Percentiles rank a stretch among this genome's conserved stretches.
Evolutionary conservation across 2,329 filamentous ascomycete genomes (phyloP).

Genomic region (Sporothrix globosa): DNA sequence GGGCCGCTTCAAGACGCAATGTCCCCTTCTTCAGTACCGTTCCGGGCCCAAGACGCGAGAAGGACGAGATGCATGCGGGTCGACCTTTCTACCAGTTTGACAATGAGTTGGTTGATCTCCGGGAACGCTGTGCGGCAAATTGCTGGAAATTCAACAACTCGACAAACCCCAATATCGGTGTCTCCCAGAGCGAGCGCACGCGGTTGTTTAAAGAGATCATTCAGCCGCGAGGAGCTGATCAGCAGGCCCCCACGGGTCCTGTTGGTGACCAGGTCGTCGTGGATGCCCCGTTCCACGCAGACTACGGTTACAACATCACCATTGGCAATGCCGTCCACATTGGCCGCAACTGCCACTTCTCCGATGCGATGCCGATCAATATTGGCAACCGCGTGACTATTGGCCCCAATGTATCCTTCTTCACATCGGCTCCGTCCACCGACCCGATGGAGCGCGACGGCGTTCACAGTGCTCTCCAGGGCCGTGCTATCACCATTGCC

Average conservation of each 20-base stretch:
- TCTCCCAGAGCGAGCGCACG: slow-evolving; percentile 68
- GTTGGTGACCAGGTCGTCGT: slow-evolving; percentile 78
- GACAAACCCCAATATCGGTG: slow-evolving; percentile 71
- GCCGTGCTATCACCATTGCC: slow-evolving; percentile 74
- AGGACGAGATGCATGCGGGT: slow-evolving; percentile 85
- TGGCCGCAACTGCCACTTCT: slow-evolving; percentile 79
- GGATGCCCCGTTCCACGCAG: slow-evolving; percentile 86
- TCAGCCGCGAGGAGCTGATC: slow-evolving; percentile 58
- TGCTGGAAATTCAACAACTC: slow-evolving; percentile 87
- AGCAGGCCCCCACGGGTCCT: slow-evolving; percentile 61
- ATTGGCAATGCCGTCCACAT: slow-evolving; percentile 86
- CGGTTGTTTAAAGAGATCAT: slow-evolving; percentile 74
- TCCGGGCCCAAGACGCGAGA: slow-evolving; percentile 59
- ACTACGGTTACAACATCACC: slow-evolving; percentile 93
- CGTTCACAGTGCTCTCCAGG: slow-evolving; percentile 70
- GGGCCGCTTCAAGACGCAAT: slow-evolving; percentile 54
- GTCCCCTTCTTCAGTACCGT: slow-evolving; percentile 56
- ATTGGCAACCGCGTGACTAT: slow-evolving; percentile 79
- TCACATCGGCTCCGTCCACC: slow-evolving; percentile 71
- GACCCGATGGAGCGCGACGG: slow-evolving; percentile 76
- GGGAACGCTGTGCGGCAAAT: slow-evolving; percentile 79
- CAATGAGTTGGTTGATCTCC: slow-evolving; percentile 76
- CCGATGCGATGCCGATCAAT: slow-evolving; percentile 80
- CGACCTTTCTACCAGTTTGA: slow-evolving; percentile 80
- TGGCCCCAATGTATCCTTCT: slow-evolving; percentile 84